phyloP scores from a whole-genome alignment of 805 yeast species.

The Nakazawaea ishiwadae region DNA sequence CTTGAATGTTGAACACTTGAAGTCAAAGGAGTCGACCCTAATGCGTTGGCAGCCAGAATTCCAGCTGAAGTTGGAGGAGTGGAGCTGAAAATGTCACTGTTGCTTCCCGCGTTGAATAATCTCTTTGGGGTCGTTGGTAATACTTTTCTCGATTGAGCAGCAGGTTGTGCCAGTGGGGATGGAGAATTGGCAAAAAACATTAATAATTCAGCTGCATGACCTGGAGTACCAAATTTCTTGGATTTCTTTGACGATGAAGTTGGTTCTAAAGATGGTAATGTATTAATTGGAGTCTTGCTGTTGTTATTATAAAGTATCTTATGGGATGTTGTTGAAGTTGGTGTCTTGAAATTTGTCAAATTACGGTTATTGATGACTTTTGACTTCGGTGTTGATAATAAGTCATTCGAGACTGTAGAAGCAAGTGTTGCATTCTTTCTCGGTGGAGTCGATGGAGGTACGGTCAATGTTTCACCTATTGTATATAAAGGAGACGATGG shows the following conservation, averaged over 20 bases:
- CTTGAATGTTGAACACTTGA: conserved; percentile 9
- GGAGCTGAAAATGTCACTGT: conserved; percentile 1
- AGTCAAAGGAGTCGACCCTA: conserved; percentile 12
- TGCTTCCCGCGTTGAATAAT: conserved; percentile 7
- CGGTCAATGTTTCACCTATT: background rate
- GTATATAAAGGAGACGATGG: conserved; percentile 15
- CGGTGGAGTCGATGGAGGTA: conserved; percentile 18
- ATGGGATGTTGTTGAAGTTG: conserved; percentile 15
- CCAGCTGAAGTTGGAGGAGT: conserved; percentile 14
- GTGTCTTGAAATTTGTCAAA: conserved; percentile 22
- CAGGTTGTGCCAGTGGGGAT: conserved; percentile 8
- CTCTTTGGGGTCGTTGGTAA: conserved; percentile 13
- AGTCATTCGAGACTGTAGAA: conserved; percentile 16
- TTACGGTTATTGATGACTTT: conserved; percentile 10
- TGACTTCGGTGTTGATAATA: conserved; percentile 28
- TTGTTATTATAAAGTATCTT: conserved; percentile 1
- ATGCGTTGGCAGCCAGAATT: conserved; percentile 11
- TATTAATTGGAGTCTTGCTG: too few relatives aligned
- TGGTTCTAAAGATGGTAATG: conserved; percentile 14
- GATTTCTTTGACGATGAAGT: conserved; percentile 26
- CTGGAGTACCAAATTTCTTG: conserved; percentile 19
- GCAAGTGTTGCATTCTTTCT: conserved; percentile 28
- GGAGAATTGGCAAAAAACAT: conserved; percentile 85
- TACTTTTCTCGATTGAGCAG: conserved; percentile 2
- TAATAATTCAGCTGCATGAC: conserved; percentile 77